phyloP scores from a whole-genome alignment of 2,329 filamentous ascomycete genomes.

The Diplodia corticola region DNA sequence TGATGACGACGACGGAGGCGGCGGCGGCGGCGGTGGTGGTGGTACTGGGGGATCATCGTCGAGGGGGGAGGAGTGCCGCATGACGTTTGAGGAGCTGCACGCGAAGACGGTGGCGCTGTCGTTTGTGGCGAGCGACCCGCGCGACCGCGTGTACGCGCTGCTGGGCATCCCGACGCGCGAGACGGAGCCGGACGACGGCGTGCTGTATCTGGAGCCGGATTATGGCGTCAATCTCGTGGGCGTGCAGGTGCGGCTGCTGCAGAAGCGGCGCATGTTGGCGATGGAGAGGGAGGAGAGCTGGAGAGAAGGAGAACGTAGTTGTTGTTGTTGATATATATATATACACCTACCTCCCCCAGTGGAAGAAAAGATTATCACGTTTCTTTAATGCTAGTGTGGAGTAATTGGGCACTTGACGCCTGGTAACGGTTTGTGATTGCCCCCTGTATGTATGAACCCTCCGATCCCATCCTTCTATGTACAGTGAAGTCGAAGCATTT shows the following conservation, averaged over 20 bases:
- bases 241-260: neutral
- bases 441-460: neutral
- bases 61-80: neutral
- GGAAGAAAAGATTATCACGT: too few relatives aligned
- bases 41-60: too few relatives aligned
- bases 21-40: too few relatives aligned
- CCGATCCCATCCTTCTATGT: neutral
- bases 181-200: slow-evolving; percentile 7
- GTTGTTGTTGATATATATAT: too few relatives aligned
- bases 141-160: slow-evolving; percentile 26
- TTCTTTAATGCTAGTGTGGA: too few relatives aligned
- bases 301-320: too few relatives aligned
- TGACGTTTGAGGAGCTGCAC: slow-evolving; percentile 7
- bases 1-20: neutral
- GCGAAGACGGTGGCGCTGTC: neutral
- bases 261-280: neutral
- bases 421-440: neutral
- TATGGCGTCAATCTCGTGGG: slow-evolving; percentile 11
- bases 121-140: slow-evolving; percentile 24
- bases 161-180: slow-evolving; percentile 21
- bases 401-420: too few relatives aligned
- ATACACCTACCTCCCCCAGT: too few relatives aligned
- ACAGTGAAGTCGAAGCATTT: neutral
- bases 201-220: slow-evolving; percentile 24
- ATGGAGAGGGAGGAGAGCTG: too few relatives aligned